phyloP scores from a whole-genome alignment of 176 grass and related monocot species.

The Chrysopogon serrulatus region DNA sequence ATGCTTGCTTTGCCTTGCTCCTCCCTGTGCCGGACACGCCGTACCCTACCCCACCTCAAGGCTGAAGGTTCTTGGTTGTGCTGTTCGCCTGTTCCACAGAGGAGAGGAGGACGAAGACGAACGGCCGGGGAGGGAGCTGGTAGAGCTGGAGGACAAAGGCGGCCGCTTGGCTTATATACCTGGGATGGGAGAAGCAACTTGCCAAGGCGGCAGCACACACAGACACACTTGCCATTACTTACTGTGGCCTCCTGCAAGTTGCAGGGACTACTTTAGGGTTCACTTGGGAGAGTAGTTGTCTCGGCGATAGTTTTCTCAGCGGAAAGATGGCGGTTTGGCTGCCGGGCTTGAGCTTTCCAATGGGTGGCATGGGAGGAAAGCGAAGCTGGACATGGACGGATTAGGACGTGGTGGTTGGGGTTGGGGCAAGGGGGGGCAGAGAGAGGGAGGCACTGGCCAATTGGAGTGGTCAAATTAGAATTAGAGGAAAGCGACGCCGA shows the following conservation, averaged over 20 bases:
- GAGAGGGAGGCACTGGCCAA: background rate
- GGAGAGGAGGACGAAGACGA: background rate
- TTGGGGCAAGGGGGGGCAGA: background rate
- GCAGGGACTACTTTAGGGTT: constrained; percentile 19
- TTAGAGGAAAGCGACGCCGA: constrained; percentile 25
- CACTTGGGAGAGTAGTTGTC: constrained; percentile 26
- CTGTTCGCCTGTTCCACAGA: background rate
- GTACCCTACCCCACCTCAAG: background rate
- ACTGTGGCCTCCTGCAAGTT: constrained; percentile 38
- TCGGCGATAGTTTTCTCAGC: background rate
- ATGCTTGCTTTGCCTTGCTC: background rate
- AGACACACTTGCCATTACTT: constrained; percentile 28
- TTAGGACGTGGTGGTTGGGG: constrained; percentile 15
- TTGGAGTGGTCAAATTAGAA: constrained; percentile 27
- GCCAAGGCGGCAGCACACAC: background rate
- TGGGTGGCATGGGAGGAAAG: constrained; percentile 32
- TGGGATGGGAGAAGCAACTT: background rate
- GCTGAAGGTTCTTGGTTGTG: background rate
- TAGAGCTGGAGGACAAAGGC: background rate
- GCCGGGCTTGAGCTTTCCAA: constrained; percentile 19
- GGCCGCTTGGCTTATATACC: constrained; percentile 13
- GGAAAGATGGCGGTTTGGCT: constrained; percentile 1
- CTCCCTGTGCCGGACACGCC: background rate
- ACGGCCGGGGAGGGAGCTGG: background rate
- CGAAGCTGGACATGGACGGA: too few relatives aligned